Conservation (phyloP, 2,329 filamentous ascomycete genomes). For the Fusarium equiseti region DNA sequence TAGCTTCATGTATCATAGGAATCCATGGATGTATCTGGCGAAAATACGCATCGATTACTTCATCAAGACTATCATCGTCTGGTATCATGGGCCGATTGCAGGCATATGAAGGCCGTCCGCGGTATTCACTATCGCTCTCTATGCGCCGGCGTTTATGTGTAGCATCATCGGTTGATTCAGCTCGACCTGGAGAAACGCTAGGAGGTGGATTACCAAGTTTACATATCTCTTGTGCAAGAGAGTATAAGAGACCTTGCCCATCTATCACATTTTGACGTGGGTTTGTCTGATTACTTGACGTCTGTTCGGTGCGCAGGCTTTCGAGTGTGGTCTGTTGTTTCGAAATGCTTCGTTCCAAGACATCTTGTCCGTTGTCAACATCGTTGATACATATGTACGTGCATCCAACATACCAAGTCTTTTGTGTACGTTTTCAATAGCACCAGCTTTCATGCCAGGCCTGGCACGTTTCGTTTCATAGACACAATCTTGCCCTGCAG, state of each 20-base stretch:
- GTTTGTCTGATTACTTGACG: not conserved
- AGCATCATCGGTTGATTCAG: not conserved
- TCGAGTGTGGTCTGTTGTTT: conserved; percentile 31
- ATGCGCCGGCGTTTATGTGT: conserved; percentile 21
- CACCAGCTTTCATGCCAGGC: conserved; percentile 55
- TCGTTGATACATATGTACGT: not conserved
- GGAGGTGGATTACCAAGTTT: not conserved
- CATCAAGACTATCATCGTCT: conserved; percentile 14
- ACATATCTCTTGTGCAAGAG: conserved; percentile 32
- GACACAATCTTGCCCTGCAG: conserved; percentile 3
- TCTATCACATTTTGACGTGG: not conserved
- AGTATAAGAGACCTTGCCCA: conserved; percentile 5
- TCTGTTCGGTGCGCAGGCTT: not conserved
- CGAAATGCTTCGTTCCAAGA: conserved; percentile 22
- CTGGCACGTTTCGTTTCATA: conserved; percentile 48
- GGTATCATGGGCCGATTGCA: conserved; percentile 7
- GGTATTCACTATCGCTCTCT: not conserved
- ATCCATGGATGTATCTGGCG: conserved; percentile 37
- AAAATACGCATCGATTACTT: conserved; percentile 34
- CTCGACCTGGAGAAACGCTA: not conserved
- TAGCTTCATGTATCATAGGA: conserved; percentile 30
- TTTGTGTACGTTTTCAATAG: conserved; percentile 52
- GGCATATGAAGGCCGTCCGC: not conserved
- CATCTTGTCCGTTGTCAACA: not conserved
- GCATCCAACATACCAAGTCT: conserved; percentile 40